phyloP scores from a whole-genome alignment of 345 rosid genomes.

The Bruguiera sexangula region DNA sequence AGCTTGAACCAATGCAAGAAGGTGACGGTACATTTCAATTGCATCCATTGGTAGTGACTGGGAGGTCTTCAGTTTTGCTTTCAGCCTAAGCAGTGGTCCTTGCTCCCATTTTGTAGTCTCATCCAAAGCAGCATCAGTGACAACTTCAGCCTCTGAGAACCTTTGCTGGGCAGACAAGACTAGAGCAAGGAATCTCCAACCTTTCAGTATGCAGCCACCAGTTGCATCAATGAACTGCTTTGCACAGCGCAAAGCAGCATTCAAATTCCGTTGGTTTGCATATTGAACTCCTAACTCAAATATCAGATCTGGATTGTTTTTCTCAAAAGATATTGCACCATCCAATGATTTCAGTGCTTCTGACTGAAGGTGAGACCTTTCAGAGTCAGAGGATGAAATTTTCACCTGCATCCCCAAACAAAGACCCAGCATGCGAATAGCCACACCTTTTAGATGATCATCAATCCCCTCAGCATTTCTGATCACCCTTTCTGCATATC shows the following conservation, averaged over 20 bases:
- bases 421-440: constrained; percentile 68
- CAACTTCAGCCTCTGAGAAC: constrained; percentile 82
- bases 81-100: constrained; percentile 71
- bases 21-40: constrained; percentile 76
- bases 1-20: constrained; percentile 91
- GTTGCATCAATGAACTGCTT: constrained; percentile 72
- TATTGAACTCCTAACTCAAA: constrained; percentile 79
- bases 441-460: constrained; percentile 76
- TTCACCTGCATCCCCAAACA: constrained; percentile 82
- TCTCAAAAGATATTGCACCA: constrained; percentile 60
- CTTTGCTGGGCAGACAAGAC: constrained; percentile 86
- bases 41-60: constrained; percentile 70
- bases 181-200: constrained; percentile 84
- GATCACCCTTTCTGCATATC: constrained; percentile 64
- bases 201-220: constrained; percentile 76
- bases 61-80: constrained; percentile 73
- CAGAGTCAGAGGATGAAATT: constrained; percentile 70
- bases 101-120: constrained; percentile 95
- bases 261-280: constrained; percentile 82
- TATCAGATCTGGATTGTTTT: constrained; percentile 62
- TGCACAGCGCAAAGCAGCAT: constrained; percentile 63
- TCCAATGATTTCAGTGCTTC: constrained; percentile 78
- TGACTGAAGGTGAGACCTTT: constrained; percentile 75
- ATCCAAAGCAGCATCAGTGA: constrained; percentile 84
- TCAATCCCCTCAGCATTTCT: constrained; percentile 52